Evolutionary conservation across 2,329 filamentous ascomycete genomes (phyloP), one percentile per base, ranked within the genome.

Genomic region (Trichophyton benhamiae): DNA sequence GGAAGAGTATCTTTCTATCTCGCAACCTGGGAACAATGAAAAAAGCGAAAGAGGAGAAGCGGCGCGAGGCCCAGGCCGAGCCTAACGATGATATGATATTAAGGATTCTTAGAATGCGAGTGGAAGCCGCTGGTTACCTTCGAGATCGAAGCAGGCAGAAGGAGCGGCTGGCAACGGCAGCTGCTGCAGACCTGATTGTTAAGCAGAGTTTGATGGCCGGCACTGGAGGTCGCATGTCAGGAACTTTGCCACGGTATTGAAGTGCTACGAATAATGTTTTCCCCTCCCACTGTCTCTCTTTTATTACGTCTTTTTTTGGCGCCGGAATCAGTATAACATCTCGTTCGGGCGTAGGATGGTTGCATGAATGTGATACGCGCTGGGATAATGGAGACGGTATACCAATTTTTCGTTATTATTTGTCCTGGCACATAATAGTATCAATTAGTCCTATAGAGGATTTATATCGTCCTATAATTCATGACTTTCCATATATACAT

Each of bases 51-150:
- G 91, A 96, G 72, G 92, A 96, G 75, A 96, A 95, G 78, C 82
- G 94, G 65, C 91, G 91, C 68, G 92, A 97, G 72, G 90, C 91
- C 1, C 94, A 99, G 72, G 92, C 94, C 0, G 94, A 97, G 72
- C 92, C 94, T 1, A 96, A 87, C 72, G 94, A 99, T 73, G 94
- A 99, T 72, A 97, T 97, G 88, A 97, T 99, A 66, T 75, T 99
- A 68, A 83, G 94, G 20, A 99, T 99, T 66, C 75, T 99, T 66
- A 83, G 94, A 59, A 99, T 99, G 94, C 81, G 94, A 55, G 90
- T 91, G 1, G 94, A 97, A 76, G 94, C 94, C 2, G 82, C 86
- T 57, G 78, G 83, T 38, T 99, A 99, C 74, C 80, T 99, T 63
- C 89, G 89, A 69, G 92, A 97, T 73, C 81, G 94, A 48, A 91